Base-by-base conservation (phyloP, 208 protist genomes). In the Paratrypanosoma confusum region DNA sequence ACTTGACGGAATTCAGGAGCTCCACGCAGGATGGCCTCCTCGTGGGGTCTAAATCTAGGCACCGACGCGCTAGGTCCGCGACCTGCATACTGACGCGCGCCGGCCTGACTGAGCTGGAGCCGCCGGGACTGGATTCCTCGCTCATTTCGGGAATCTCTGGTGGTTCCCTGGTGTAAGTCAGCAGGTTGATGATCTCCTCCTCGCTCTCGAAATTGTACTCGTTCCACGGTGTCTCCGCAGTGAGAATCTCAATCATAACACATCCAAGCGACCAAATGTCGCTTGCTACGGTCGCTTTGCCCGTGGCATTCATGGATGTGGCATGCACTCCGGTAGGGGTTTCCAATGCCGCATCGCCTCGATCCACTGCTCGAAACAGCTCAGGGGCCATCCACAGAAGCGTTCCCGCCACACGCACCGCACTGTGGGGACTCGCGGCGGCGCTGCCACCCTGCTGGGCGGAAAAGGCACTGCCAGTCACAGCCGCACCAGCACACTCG, bases 251-350 rank as follows among this genome's bases (percentile, higher is more conserved):
- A 31, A 95, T 81, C 51, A 95, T 52, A 34, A 64, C 63, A 57
- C 87, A 95, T 16, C 87, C 87, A 0, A 95, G 74, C 18, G 80
- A 90, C 83, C 87, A 95, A 14, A 95, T 83, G 39, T 95, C 87
- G 26, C 75, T 70, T 14, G 77, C 78, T 56, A 74, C 84, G 16
- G 71, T 89, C 1, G 85, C 78, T 1, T 79, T 79, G 0, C 23
- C 43, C 1, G n/a, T 37, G 33, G 7, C 3, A 6, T 32, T 33
- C 16, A 24, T 1, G n/a, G 21, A n/a, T n/a, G n/a, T 6, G 11
- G 36, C 36, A 21, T 40, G 25, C 22, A 7, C 24, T n/a, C n/a
- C n/a, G n/a, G n/a, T n/a, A n/a, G n/a, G n/a, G n/a, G n/a, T n/a
- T n/a, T n/a, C n/a, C n/a, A n/a, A n/a, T n/a, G n/a, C n/a, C n/a